Conservation (phyloP, 805 yeast genomes). For the Candida parachauliodes region DNA sequence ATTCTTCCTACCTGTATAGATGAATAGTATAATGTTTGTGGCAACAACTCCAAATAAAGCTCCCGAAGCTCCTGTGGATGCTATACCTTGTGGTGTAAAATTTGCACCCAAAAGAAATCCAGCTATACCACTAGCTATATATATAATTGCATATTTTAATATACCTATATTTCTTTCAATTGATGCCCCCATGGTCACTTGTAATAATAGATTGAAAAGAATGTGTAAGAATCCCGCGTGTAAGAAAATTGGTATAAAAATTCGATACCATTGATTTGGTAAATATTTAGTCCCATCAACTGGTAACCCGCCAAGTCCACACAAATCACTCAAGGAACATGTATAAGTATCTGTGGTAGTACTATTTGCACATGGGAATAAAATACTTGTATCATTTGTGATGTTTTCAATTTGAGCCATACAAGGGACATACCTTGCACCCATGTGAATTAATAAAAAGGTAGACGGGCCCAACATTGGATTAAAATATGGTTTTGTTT, state of each 20-base stretch:
- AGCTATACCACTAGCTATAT: constrained; percentile 57
- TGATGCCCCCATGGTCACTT: constrained; percentile 56
- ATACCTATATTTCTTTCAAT: constrained; percentile 58
- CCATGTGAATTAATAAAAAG: constrained; percentile 62
- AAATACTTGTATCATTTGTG: constrained; percentile 43
- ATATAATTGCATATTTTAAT: constrained; percentile 50
- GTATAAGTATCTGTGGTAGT: constrained; percentile 52
- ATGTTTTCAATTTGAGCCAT: constrained; percentile 52
- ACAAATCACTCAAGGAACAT: constrained; percentile 54
- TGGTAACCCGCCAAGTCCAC: constrained; percentile 55
- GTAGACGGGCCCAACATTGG: constrained; percentile 79
- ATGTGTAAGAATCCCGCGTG: constrained; percentile 76
- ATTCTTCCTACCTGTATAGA: constrained; percentile 49
- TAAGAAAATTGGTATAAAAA: constrained; percentile 64
- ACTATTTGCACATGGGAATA: constrained; percentile 69
- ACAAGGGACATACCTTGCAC: constrained; percentile 70
- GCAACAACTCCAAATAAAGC: constrained; percentile 69
- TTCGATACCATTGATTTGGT: constrained; percentile 68
- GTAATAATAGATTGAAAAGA: constrained; percentile 57
- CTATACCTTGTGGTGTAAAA: constrained; percentile 62
- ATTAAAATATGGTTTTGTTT: constrained; percentile 67
- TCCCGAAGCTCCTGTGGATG: constrained; percentile 71
- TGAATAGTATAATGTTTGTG: constrained; percentile 51
- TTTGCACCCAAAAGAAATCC: constrained; percentile 70
- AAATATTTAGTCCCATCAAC: constrained; percentile 25